Evolutionary conservation across 805 yeast species (phyloP).

Genomic region (Vanderwaltozyma tropicalis): DNA sequence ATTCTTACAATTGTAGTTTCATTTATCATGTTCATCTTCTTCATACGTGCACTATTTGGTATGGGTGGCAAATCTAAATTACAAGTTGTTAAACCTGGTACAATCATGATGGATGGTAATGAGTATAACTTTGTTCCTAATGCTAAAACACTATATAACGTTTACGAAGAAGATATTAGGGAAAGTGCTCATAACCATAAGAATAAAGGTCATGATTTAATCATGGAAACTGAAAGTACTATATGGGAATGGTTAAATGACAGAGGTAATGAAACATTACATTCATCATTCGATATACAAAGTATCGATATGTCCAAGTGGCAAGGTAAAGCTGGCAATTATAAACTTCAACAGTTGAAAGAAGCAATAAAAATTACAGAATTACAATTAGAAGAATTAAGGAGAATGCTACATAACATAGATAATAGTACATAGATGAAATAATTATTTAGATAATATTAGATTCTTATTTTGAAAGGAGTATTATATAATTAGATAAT

Average conservation of each 20-base stretch:
- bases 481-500: not conserved
- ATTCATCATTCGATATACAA: constrained; percentile 1
- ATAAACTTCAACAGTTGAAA: constrained; percentile 14
- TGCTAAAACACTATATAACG: constrained; percentile 27
- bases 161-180: constrained; percentile 20
- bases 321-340: constrained; percentile 6
- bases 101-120: constrained; percentile 26
- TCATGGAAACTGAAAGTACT: constrained; percentile 42
- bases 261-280: constrained; percentile 21
- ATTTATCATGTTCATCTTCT: constrained; percentile 5
- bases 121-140: constrained; percentile 35
- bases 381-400: constrained; percentile 19
- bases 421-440: not conserved
- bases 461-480: not conserved
- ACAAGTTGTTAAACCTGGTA: constrained; percentile 18
- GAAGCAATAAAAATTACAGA: constrained; percentile 23
- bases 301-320: not conserved
- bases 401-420: constrained; percentile 8
- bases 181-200: constrained; percentile 5
- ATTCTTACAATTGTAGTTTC: constrained; percentile 5
- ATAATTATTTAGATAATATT: too few relatives aligned
- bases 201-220: constrained; percentile 14
- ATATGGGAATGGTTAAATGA: constrained; percentile 67
- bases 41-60: constrained; percentile 5
- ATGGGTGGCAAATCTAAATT: constrained; percentile 4